Base-by-base conservation (phyloP, 345 rosid genomes). In the Camelina sativa region DNA sequence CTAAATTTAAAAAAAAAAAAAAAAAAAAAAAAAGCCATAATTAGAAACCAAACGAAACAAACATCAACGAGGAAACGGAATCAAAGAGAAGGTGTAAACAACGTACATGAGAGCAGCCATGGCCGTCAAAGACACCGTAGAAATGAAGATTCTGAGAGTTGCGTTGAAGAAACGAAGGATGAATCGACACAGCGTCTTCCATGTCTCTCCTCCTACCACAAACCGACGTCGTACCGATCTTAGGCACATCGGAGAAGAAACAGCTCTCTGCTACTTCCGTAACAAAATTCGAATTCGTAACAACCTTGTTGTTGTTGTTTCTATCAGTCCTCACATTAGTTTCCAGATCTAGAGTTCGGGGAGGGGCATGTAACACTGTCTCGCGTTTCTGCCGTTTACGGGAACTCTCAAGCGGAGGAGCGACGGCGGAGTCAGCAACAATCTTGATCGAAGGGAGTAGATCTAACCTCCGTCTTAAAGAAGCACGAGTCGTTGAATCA, bases 21-120 rank as follows among this genome's bases (percentile, higher is more conserved):
- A 57, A 37, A 19, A 25, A 17, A 50, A 1, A 34, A 15, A 13
- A 2, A 1, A 5, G 0, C 3, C 1, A 5, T 47, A 47, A n/a
- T 15, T 47, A 15, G 51, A 7, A 47, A 4, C 17, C 25, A 4
- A 28, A 58, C n/a, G 23, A 6, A 28, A 58, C n/a, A 35, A 6
- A 8, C 43, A 11, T n/a, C 0, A 9, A 30, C 22, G 11, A 11
- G 10, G 51, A 11, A 37, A 8, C 8, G 23, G 46, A 67, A 15
- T 50, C 0, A 12, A 43, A 5, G 10, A 43, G 4, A 5, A 6
- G 11, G 10, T 38, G 40, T 28, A 28, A 28, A 11, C 3, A 63
- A 58, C 54, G 71, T 84, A 93, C 99, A 76, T 95, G 99, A 73
- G 99, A 95, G 87, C 99, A 95, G 51, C 99, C 99, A 76, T 95